Evolutionary conservation across 192 early-diverging fungal species (phyloP), one percentile per base, ranked within the genome.

Genomic region (Linnemannia exigua): DNA sequence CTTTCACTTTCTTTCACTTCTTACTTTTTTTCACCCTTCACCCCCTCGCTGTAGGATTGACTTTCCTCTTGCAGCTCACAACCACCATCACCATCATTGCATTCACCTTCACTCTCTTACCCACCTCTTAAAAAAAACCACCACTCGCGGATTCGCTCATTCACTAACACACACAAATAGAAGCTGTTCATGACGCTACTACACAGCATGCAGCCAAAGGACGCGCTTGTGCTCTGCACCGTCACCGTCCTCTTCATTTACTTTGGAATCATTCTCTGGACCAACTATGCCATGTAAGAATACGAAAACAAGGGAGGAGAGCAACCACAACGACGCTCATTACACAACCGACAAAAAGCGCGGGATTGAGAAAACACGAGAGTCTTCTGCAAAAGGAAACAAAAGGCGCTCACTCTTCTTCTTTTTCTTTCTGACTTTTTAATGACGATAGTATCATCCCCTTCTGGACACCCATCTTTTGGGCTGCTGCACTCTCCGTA

Each of bases 391-490:
- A 35, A 38, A 19, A 52, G 12, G 16, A 38, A 74, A 67, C 25
- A 31, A 20, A 66, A 17, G 31, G 17, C n/a, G 15, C 28, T 76
- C 52, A 67, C 16, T 75, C 6, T 12, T 17, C 20, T 36, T 38
- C 31, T 25, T 58, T 9, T n/a, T 19, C 28, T n/a, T n/a, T n/a
- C n/a, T n/a, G n/a, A n/a, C n/a, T n/a, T 15, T 77, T 51, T 5
- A n/a, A n/a, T 33, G 6, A 22, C 44, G 1, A 47, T 58, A 85
- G 82, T 44, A 79, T 85, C 37, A 12, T 75, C 28, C 82, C 82
- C 1, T 85, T 79, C 77, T 85, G 82, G 82, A 85, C 82, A 22
- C 77, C 82, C 19, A 68, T 85, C 17, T 85, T 85, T 69, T 85
- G 82, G 82, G 82, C 82, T 14, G 73, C 82, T 35, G 77, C 82